phyloP scores from a whole-genome alignment of 441 rosid genomes.

The Populus trichocarpa region DNA sequence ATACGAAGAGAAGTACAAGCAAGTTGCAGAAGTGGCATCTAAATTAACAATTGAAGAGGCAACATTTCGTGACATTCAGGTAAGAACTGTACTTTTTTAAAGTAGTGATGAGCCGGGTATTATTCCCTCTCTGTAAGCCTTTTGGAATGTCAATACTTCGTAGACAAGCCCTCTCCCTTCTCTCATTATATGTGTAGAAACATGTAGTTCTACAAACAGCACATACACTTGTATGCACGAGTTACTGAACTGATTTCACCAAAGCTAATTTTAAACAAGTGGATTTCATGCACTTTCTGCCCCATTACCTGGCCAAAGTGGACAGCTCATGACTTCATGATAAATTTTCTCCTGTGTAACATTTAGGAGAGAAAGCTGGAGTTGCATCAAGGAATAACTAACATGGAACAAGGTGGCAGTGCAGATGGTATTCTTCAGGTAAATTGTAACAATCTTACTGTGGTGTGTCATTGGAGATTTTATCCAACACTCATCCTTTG shows the following conservation, averaged over 20 bases:
- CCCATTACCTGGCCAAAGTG: background rate
- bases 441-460: slow-evolving; percentile 20
- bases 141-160: background rate
- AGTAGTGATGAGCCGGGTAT: slow-evolving; percentile 1
- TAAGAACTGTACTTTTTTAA: slow-evolving; percentile 23
- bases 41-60: slow-evolving; percentile 97
- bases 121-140: slow-evolving; percentile 16
- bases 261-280: background rate
- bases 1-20: slow-evolving; percentile 96
- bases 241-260: background rate
- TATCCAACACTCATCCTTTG: slow-evolving; percentile 22
- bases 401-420: slow-evolving; percentile 93
- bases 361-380: slow-evolving; percentile 75
- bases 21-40: slow-evolving; percentile 94
- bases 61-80: slow-evolving; percentile 89
- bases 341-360: slow-evolving; percentile 24
- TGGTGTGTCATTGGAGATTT: slow-evolving; percentile 15
- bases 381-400: slow-evolving; percentile 85
- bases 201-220: too few relatives aligned
- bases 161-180: background rate
- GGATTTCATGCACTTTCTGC: background rate
- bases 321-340: background rate
- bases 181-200: too few relatives aligned
- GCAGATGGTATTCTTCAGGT: slow-evolving; percentile 98
- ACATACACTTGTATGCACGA: too few relatives aligned